Evolutionary conservation across 148 eudicot species (phyloP).

Genomic region (Fagopyrum tataricum): DNA sequence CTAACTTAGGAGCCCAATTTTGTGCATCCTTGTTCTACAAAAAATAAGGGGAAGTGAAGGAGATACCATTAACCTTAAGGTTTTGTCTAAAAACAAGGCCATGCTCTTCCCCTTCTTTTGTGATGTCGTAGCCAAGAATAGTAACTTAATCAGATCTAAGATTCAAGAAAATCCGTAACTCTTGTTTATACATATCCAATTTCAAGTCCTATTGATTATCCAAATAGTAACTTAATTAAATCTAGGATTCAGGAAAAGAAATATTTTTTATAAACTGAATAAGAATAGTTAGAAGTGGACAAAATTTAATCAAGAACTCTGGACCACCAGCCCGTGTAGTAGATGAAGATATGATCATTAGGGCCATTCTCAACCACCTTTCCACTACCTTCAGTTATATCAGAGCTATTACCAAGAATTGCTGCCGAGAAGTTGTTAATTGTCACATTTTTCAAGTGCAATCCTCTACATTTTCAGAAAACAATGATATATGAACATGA

Average conservation of each 20-base stretch:
- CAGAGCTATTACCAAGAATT: constrained; percentile 29
- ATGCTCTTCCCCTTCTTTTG: no score
- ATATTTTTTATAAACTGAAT: no score
- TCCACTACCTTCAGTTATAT: constrained; percentile 31
- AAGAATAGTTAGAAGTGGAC: background rate
- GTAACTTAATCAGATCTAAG: no score
- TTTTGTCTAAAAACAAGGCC: no score
- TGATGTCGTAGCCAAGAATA: no score
- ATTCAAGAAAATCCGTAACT: background rate
- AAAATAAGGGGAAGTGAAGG: no score
- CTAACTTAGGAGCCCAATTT: no score
- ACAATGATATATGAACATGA: background rate
- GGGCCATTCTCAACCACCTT: constrained; percentile 38
- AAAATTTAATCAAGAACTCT: constrained; percentile 28
- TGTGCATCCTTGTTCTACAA: no score
- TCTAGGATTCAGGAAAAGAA: background rate
- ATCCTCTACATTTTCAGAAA: constrained; percentile 22
- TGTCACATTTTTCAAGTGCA: constrained; percentile 33
- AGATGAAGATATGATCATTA: constrained; percentile 31
- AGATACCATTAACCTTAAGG: no score
- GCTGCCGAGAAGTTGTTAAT: constrained; percentile 38
- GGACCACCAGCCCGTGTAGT: constrained; percentile 35
- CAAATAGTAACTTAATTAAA: background rate
- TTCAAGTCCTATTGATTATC: background rate
- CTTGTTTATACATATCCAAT: background rate